Conservation (phyloP, 2,329 filamentous ascomycete species). For the Stemphylium vesicarium region DNA sequence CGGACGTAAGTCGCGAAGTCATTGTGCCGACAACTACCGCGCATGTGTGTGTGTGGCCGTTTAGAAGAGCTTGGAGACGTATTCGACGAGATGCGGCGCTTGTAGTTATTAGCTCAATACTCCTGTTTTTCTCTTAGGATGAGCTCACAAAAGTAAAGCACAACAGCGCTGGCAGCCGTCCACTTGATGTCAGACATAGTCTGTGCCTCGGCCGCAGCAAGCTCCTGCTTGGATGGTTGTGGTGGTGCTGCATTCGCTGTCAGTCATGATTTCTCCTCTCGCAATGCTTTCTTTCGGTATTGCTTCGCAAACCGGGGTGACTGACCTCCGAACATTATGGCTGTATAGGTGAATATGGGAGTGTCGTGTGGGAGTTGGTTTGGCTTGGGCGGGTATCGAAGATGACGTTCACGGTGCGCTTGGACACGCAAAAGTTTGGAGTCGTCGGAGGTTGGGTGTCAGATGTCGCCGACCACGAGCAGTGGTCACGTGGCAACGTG, state of each 20-base stretch:
- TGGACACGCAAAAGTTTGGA: slow-evolving; percentile 15
- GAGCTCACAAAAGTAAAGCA: slow-evolving; percentile 79
- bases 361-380: slow-evolving; percentile 6
- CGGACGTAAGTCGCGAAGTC: background rate
- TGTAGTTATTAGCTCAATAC: background rate
- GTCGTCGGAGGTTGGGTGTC: slow-evolving; percentile 9
- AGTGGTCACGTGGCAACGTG: slow-evolving; percentile 7
- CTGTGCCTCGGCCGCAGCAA: slow-evolving; percentile 67
- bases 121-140: background rate
- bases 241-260: slow-evolving; percentile 64
- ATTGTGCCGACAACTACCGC: background rate
- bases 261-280: slow-evolving; percentile 5
- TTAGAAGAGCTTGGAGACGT: slow-evolving; percentile 59
- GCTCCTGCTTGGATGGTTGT: slow-evolving; percentile 72
- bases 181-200: slow-evolving; percentile 71
- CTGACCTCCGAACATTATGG: slow-evolving; percentile 63
- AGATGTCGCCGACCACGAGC: background rate
- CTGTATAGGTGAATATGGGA: background rate
- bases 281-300: background rate
- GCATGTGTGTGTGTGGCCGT: background rate
- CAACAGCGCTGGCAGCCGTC: slow-evolving; percentile 68
- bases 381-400: slow-evolving; percentile 2
- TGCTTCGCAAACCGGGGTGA: background rate
- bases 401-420: slow-evolving; percentile 8
- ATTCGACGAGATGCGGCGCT: slow-evolving; percentile 65